Evolutionary conservation across 768 basidiomycete species (phyloP).

Genomic region (Mycena indigotica): DNA sequence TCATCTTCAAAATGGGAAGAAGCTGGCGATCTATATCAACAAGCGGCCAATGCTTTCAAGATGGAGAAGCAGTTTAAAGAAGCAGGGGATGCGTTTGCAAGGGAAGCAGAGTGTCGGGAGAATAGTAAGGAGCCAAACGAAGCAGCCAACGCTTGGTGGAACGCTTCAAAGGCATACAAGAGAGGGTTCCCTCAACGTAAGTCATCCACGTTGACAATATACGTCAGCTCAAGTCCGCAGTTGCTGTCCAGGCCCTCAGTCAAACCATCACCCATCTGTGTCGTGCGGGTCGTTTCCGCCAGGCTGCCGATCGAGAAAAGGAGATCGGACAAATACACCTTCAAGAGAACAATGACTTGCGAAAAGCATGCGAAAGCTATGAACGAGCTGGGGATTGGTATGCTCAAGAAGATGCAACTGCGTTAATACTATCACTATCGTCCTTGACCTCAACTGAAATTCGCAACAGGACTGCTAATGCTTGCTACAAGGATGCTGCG

Average conservation of each 20-base stretch:
- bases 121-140: constrained; percentile 86
- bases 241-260: constrained; percentile 84
- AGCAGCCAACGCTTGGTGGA: constrained; percentile 99
- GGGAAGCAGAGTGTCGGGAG: constrained; percentile 94
- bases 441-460: background rate
- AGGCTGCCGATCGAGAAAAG: constrained; percentile 97
- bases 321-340: constrained; percentile 94
- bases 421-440: constrained; percentile 61
- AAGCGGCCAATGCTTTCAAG: constrained; percentile 92
- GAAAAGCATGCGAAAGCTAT: constrained; percentile 88
- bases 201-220: constrained; percentile 27
- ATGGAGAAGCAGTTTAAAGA: constrained; percentile 91
- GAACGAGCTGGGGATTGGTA: constrained; percentile 96
- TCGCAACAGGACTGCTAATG: constrained; percentile 83
- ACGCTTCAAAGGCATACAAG: constrained; percentile 96
- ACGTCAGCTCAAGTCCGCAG: constrained; percentile 43
- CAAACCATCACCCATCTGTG: constrained; percentile 86
- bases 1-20: constrained; percentile 87
- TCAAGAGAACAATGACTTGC: constrained; percentile 77
- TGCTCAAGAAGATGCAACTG: constrained; percentile 92
- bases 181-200: constrained; percentile 80
- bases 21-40: constrained; percentile 92
- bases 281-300: constrained; percentile 85
- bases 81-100: constrained; percentile 88
- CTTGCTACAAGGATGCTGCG: constrained; percentile 94